Base-by-base conservation (phyloP, 331 rosid genomes). In the Quercus phellos region DNA sequence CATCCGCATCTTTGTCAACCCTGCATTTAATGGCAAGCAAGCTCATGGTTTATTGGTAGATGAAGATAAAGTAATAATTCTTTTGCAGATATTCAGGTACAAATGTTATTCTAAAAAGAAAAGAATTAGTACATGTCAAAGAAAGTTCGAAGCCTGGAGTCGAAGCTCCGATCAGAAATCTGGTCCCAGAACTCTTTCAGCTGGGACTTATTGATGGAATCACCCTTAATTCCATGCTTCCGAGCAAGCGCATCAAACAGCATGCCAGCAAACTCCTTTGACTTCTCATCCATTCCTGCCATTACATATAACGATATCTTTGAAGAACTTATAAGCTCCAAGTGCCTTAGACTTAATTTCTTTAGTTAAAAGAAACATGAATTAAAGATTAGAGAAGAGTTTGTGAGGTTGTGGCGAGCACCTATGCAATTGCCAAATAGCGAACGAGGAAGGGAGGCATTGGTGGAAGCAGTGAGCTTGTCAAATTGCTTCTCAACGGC, bases 1-100 rank as follows among this genome's bases (percentile, higher is more conserved):
- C 92, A 83, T 90, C 95, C 68, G 92, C 92, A 83, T 90, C 85
- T 78, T 87, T 90, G 70, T 90, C 95, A 55, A 88, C 91, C 95
- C 95, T 88, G 89, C 73, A 64, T 64, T 81, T 66, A 66, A 18
- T 66, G 19, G 24, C 4, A 8, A 32, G 26, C 51, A 29, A 8
- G 35, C 34, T 32, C 46, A 38, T 38, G 46, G 50, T 6, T 30
- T 63, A 63, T 29, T 63, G 5, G 70, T 30, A 63, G 42, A 63
- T 29, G 19, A 63, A 29, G 17, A 60, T 26, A 24, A 60, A 14
- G 2, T 38, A 63, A 30, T 63, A 30, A 7, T 30, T 64, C 70
- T 17, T 17, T 32, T 3, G 46, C 46, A 64, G 70, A 64, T 22
- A 63, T 19, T 32, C 71, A 0, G n/a, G 26, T 46, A 34, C 13